Conservation (phyloP, 2,329 filamentous ascomycete species). For the Emergomyces pasteurianus region DNA sequence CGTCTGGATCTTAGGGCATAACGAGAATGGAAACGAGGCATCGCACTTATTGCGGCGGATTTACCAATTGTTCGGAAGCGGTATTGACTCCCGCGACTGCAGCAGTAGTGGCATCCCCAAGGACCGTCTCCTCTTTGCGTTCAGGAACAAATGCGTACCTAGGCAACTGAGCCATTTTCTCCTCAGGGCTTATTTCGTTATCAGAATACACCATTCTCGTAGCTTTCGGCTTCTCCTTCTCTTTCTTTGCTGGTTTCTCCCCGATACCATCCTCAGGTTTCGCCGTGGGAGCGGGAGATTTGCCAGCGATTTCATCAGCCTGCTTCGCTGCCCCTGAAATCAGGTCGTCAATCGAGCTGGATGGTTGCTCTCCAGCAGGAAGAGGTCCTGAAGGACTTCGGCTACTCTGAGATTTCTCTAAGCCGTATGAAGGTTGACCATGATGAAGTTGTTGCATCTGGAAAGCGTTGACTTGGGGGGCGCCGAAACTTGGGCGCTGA, state of each 20-base stretch:
- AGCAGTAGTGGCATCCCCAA: conserved; percentile 24
- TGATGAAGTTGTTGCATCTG: conserved; percentile 48
- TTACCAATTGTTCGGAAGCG: conserved; percentile 24
- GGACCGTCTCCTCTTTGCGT: conserved; percentile 25
- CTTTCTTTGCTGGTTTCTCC: conserved; percentile 54
- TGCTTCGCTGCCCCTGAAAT: conserved; percentile 38
- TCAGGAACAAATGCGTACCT: conserved; percentile 58
- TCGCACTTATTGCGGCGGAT: conserved; percentile 18
- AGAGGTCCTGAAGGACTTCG: conserved; percentile 15
- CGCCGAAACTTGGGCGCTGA: conserved; percentile 47
- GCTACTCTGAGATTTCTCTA: conserved; percentile 13
- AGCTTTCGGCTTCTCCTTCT: conserved; percentile 50
- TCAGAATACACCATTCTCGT: conserved; percentile 70
- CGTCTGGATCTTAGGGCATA: neutral
- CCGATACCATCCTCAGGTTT: conserved; percentile 30
- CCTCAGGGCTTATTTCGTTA: conserved; percentile 69
- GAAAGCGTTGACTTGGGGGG: conserved; percentile 41
- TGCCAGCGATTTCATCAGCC: conserved; percentile 28
- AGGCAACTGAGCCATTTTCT: conserved; percentile 70
- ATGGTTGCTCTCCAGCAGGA: conserved; percentile 22
- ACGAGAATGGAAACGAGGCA: neutral
- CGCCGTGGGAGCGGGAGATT: conserved; percentile 20
- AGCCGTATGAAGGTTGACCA: conserved; percentile 23
- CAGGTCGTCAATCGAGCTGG: conserved; percentile 40
- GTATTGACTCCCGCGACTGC: conserved; percentile 23